Percentiles rank a stretch among this genome's conserved stretches.
These are phyloP conservation scores for Chytriomyces sp. DNA, from an alignment of 192 early-diverging fungal species.

Conservation along the genomic window DNA sequence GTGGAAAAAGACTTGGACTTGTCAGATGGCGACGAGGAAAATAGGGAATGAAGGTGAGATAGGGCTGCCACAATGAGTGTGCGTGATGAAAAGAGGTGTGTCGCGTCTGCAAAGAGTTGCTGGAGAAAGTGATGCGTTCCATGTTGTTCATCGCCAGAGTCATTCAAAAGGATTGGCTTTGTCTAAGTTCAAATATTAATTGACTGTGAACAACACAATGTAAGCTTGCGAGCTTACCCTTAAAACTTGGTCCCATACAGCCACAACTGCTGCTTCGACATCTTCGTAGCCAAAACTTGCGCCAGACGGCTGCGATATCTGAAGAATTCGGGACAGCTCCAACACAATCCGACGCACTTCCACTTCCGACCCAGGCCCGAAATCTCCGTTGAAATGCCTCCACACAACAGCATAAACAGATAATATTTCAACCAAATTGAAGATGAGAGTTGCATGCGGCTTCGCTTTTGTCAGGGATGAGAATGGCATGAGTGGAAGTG, in stretches of 20 bases:
- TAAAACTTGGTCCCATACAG: conserved; percentile 20
- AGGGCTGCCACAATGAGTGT: conserved; percentile 5
- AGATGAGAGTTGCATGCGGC: conserved; percentile 17
- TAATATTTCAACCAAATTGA: conserved; percentile 23
- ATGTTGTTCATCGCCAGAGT: too few relatives aligned
- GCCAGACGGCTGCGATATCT: not conserved
- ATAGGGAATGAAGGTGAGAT: conserved; percentile 15
- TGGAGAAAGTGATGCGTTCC: too few relatives aligned
- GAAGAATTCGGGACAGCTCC: not conserved
- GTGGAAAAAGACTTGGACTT: not conserved
- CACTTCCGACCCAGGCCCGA: not conserved
- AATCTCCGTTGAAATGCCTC: conserved; percentile 27
- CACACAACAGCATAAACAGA: conserved; percentile 24
- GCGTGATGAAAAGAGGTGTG: not conserved
- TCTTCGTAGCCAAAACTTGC: conserved; percentile 5
- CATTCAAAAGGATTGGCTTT: too few relatives aligned
- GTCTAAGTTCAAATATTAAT: too few relatives aligned
- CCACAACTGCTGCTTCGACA: conserved; percentile 3
- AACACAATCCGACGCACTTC: too few relatives aligned
- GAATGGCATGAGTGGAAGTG: conserved; percentile 5
- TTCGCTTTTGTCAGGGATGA: conserved; percentile 6
- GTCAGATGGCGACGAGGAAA: not conserved
- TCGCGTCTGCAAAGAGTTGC: not conserved
- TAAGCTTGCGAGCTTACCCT: not conserved
- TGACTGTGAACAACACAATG: too few relatives aligned